These are phyloP conservation scores for Phytophthora syringae DNA, from an alignment of 352 stramenopile species.

Conservation along the genomic window DNA sequence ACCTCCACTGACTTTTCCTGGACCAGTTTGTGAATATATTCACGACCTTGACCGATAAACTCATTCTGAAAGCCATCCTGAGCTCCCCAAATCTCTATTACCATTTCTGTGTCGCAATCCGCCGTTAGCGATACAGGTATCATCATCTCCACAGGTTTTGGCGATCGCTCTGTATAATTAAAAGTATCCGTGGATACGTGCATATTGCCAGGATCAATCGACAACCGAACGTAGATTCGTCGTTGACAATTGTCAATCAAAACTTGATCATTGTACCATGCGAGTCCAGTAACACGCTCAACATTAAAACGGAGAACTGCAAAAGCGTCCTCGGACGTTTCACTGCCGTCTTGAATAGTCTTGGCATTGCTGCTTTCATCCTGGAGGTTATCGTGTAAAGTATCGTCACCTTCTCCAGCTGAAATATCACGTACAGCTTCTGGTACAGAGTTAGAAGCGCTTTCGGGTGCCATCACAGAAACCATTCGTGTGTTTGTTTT, in stretches of 20 bases:
- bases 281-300: conserved; percentile 2
- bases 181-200: not conserved
- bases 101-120: not conserved
- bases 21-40: not conserved
- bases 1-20: not conserved
- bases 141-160: not conserved
- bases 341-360: conserved; percentile 1
- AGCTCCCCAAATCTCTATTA: not conserved
- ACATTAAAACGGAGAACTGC: not conserved
- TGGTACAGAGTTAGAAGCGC: not conserved
- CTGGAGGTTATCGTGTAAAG: not conserved
- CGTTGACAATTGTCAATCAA: not conserved
- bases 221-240: not conserved
- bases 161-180: not conserved
- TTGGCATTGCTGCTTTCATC: not conserved
- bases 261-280: not conserved
- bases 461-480: not conserved
- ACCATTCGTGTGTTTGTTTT: conserved; percentile 12
- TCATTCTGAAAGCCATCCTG: not conserved
- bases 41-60: not conserved
- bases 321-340: not conserved
- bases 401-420: not conserved
- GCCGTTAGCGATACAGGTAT: not conserved
- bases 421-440: not conserved
- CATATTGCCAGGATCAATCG: not conserved